phyloP scores from a whole-genome alignment of 768 basidiomycete genomes.

The Pleurotus pulmonarius region DNA sequence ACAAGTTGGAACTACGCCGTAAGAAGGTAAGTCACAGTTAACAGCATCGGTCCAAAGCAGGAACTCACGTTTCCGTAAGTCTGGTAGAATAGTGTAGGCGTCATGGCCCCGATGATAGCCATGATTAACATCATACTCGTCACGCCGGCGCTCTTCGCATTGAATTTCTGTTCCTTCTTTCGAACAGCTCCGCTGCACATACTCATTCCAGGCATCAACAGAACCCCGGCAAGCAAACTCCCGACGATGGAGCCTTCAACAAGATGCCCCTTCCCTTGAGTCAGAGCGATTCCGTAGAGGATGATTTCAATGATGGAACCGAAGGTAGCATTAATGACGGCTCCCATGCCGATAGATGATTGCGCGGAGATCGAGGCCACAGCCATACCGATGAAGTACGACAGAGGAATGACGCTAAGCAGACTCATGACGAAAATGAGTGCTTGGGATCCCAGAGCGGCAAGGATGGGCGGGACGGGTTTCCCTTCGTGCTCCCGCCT shows the following conservation, averaged over 20 bases:
- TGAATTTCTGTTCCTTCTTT: conserved; percentile 96
- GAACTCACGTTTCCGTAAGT: conserved; percentile 90
- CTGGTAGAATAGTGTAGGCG: conserved; percentile 97
- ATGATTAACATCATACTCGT: conserved; percentile 99
- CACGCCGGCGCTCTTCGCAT: conserved; percentile 98
- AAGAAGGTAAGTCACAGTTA: conserved; percentile 6
- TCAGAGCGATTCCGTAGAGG: conserved; percentile 85
- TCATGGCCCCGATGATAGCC: conserved; percentile 95
- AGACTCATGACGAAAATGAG: conserved; percentile 84
- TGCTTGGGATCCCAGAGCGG: conserved; percentile 65
- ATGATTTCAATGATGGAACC: conserved; percentile 98
- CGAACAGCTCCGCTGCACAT: conserved; percentile 90
- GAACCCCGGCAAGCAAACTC: conserved; percentile 88
- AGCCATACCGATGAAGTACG: conserved; percentile 99
- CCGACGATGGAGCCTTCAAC: conserved; percentile 98
- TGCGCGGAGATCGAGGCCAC: conserved; percentile 99
- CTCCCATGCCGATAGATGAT: conserved; percentile 98
- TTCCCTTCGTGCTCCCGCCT: conserved; percentile 47
- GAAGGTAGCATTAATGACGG: conserved; percentile 98
- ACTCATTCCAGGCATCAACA: conserved; percentile 94
- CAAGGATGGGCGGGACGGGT: conserved; percentile 62
- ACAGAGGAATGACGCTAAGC: conserved; percentile 91
- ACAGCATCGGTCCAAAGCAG: background rate
- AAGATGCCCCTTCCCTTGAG: conserved; percentile 86
- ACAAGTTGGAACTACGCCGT: conserved; percentile 75